Evolutionary conservation across 768 basidiomycete species (phyloP).

Genomic region (Phlebiopsis gigantea): DNA sequence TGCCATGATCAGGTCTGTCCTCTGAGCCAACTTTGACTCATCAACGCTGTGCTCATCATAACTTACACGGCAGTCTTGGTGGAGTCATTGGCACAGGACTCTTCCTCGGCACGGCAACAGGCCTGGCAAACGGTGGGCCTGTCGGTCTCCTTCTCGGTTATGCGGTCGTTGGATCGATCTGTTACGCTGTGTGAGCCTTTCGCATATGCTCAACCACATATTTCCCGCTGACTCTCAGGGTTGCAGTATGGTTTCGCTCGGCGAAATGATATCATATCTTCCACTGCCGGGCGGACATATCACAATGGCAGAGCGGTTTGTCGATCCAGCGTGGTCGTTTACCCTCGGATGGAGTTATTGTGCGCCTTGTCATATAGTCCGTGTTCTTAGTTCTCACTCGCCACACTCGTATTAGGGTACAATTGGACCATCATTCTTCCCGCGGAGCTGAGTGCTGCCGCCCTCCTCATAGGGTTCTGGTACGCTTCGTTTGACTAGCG

Average conservation of each 20-base stretch:
- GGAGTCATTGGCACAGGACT: conserved; percentile 48
- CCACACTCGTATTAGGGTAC: conserved; percentile 22
- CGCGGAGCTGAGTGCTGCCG: conserved; percentile 46
- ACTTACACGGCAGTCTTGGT: conserved; percentile 16
- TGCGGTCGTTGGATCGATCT: conserved; percentile 29
- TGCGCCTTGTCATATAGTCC: neutral
- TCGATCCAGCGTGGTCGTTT: conserved; percentile 41
- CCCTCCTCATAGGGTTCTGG: conserved; percentile 48
- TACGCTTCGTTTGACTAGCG: conserved; percentile 14
- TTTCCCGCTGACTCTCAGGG: neutral
- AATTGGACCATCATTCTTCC: conserved; percentile 30
- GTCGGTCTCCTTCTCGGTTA: conserved; percentile 43
- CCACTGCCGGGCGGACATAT: conserved; percentile 43
- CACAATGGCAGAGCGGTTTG: conserved; percentile 41
- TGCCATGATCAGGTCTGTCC: conserved; percentile 26
- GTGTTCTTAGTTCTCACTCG: neutral
- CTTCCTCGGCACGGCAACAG: conserved; percentile 48
- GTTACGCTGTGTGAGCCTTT: conserved; percentile 25
- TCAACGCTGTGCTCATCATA: neutral
- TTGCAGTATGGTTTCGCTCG: conserved; percentile 22
- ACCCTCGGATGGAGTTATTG: conserved; percentile 39
- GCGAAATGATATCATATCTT: conserved; percentile 43
- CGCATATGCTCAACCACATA: neutral
- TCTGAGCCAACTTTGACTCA: neutral
- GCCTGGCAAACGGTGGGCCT: conserved; percentile 39